Base-by-base conservation (phyloP, 208 protist species). In the Leishmania tarentolae region DNA sequence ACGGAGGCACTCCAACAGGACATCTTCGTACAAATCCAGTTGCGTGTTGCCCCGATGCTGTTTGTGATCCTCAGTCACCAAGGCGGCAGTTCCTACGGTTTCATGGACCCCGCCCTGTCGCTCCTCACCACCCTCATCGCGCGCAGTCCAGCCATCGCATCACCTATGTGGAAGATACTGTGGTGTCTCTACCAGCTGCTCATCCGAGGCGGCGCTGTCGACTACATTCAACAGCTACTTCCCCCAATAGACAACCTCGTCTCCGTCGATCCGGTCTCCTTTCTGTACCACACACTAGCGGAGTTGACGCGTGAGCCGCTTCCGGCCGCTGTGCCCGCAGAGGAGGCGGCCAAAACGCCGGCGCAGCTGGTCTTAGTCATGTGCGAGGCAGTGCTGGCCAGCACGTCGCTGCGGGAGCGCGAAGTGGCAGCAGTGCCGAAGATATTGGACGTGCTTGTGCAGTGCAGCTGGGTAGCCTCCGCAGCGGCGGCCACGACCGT, bases 191-290 rank as follows among this genome's bases (percentile, higher is more conserved):
- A 96, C 82, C 90, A 88, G 35, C 75, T 96, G 21, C 73, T 95
- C 28, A 84, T 88, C 37, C 61, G 87, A 52, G 86, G 88, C 35
- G 95, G 90, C 57, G 91, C 94, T 3, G 83, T 89, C 15, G 96
- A 99, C 82, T 98, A 98, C 83, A 93, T 98, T 83, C 73, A 76
- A 8, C 76, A 94, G 68, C 91, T 98, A 75, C 88, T 99, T 37
- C 86, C 94, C 37, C 94, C 95, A 52, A 75, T 98, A 17, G 96
- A 99, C 79, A 98, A 98, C 88, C 98, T 91, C 80, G 88, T 94
- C 65, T 93, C 83, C 2, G 91, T 95, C 31, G 93, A 94, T 66
- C 92, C 95, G 0, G 61, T 89, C 24, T 52, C 63, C 21, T 98
- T 99, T 74, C 68, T 88, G 86, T 77, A 81, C 80, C 66, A 78